Evolutionary conservation across 2,329 filamentous ascomycete genomes (phyloP).

Genomic region (Proliferodiscus dingleyae): DNA sequence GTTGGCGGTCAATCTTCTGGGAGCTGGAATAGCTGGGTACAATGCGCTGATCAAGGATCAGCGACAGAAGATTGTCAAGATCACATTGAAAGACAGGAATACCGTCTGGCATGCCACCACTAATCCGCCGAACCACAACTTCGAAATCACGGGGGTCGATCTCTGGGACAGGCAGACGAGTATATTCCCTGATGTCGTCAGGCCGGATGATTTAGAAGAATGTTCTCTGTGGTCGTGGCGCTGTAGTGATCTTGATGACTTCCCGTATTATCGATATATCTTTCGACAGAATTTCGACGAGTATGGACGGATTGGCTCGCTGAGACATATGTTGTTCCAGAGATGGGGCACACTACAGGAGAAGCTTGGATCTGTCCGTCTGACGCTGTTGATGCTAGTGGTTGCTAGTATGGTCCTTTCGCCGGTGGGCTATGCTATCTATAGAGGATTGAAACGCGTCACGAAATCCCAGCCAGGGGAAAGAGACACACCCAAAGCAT

Average conservation of each 20-base stretch:
- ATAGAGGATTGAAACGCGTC: conserved; percentile 1
- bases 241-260: conserved; percentile 14
- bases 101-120: not conserved
- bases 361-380: conserved; percentile 10
- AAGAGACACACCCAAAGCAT: not conserved
- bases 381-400: conserved; percentile 9
- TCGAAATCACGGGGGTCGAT: not conserved
- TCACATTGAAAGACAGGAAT: not conserved
- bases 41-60: not conserved
- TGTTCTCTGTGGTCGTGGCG: conserved; percentile 18
- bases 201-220: conserved; percentile 5
- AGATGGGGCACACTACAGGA: conserved; percentile 13
- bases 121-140: not conserved
- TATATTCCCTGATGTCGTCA: not conserved
- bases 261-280: conserved; percentile 19
- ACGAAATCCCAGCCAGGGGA: not conserved
- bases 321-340: conserved; percentile 13
- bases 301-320: conserved; percentile 18
- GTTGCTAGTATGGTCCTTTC: conserved; percentile 15
- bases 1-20: conserved; percentile 9
- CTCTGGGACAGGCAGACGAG: not conserved
- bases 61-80: conserved; percentile 1
- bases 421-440: conserved; percentile 11
- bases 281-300: conserved; percentile 18
- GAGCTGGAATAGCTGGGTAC: conserved; percentile 7